Evolutionary conservation across 805 yeast genomes (phyloP).

Genomic region (Saccharomycopsis vini): DNA sequence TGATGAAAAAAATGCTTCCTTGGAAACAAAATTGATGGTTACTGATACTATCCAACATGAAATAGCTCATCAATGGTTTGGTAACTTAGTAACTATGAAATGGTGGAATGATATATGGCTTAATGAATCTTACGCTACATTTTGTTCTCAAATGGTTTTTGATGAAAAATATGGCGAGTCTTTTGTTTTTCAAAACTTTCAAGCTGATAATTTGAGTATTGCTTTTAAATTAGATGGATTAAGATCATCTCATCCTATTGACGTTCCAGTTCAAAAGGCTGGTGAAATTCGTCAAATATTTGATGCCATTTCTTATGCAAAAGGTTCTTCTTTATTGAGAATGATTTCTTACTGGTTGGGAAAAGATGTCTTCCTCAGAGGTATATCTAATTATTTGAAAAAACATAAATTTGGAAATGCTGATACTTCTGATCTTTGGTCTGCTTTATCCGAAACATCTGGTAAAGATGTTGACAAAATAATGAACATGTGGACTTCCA

Average conservation of each 20-base stretch:
- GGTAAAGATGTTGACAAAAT: conserved; percentile 65
- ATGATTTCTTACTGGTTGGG: conserved; percentile 79
- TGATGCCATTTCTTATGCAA: conserved; percentile 75
- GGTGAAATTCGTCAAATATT: conserved; percentile 78
- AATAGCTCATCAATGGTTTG: conserved; percentile 89
- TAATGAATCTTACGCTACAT: conserved; percentile 80
- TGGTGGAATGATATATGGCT: conserved; percentile 91
- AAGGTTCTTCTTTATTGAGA: conserved; percentile 71
- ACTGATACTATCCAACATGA: conserved; percentile 85
- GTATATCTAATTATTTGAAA: conserved; percentile 69
- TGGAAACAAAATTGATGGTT: conserved; percentile 59
- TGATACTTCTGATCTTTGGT: conserved; percentile 69
- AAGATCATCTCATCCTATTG: conserved; percentile 79
- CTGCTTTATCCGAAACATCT: conserved; percentile 55
- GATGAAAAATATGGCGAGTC: conserved; percentile 68
- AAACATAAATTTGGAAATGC: conserved; percentile 75
- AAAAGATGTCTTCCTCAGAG: conserved; percentile 65
- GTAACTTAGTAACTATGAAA: conserved; percentile 83
- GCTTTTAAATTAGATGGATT: conserved; percentile 71
- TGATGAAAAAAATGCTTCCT: conserved; percentile 62
- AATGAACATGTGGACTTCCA: conserved; percentile 76
- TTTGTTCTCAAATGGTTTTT: conserved; percentile 67
- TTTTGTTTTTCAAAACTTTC: conserved; percentile 84
- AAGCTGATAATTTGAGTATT: conserved; percentile 63
- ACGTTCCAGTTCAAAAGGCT: conserved; percentile 71